phyloP scores from a whole-genome alignment of 2,329 filamentous ascomycete genomes.

The Pseudogymnoascus sp. region DNA sequence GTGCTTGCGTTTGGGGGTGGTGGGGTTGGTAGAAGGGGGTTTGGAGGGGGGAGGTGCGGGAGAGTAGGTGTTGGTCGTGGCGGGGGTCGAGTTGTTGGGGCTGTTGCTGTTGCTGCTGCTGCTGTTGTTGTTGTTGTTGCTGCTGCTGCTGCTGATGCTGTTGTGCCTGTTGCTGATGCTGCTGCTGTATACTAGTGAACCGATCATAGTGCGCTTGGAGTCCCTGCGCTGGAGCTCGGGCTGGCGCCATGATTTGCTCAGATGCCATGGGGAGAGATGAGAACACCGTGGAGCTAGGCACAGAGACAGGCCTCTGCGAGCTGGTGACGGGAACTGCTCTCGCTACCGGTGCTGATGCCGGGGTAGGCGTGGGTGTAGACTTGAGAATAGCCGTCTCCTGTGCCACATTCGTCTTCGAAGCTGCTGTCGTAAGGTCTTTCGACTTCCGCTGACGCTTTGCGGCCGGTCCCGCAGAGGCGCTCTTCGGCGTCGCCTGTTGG shows the following conservation, averaged over 20 bases:
- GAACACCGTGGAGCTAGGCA: not conserved
- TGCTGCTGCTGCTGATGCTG: conserved; percentile 17
- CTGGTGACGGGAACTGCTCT: not conserved
- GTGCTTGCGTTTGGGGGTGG: not conserved
- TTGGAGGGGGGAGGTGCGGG: not conserved
- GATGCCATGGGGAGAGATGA: not conserved
- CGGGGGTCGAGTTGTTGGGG: conserved; percentile 10
- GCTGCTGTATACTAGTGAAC: conserved; percentile 21
- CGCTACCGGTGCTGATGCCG: not conserved
- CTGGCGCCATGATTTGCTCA: conserved; percentile 21
- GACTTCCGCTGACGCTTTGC: conserved; percentile 33
- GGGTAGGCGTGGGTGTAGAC: conserved; percentile 22
- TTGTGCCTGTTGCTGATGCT: conserved; percentile 21
- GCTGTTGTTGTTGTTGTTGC: conserved; percentile 22
- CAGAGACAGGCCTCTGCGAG: not conserved
- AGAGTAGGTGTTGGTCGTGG: not conserved
- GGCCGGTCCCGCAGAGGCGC: conserved; percentile 22
- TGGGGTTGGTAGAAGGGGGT: not conserved
- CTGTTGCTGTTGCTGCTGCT: no score
- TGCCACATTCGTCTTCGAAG: conserved; percentile 16
- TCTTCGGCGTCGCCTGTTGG: conserved; percentile 20
- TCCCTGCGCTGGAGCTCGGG: conserved; percentile 25
- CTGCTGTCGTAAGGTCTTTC: conserved; percentile 23
- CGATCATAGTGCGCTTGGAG: conserved; percentile 27
- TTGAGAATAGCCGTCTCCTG: conserved; percentile 16